These are phyloP conservation scores for Cyclostephanos tholiformis DNA, from an alignment of 108 stramenopile genomes.

Conservation along the genomic window DNA sequence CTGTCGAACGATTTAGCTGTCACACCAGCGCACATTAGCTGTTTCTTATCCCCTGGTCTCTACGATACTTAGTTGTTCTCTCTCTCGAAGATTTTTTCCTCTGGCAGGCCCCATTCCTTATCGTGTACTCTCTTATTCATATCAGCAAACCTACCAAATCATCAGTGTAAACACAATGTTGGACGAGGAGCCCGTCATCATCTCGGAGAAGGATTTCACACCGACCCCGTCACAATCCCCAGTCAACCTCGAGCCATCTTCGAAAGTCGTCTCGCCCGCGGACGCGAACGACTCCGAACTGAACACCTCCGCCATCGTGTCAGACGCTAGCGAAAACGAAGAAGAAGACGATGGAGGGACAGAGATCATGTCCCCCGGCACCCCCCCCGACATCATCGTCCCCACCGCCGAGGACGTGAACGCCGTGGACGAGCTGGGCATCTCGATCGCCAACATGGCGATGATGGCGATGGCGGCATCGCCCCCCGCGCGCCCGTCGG, in stretches of 20 bases:
- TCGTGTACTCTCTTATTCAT: no score
- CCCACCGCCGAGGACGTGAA: conserved; percentile 13
- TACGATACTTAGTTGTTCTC: no score
- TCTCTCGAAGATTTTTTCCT: no score
- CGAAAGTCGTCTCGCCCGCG: neutral
- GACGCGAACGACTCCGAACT: neutral
- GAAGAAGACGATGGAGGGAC: neutral
- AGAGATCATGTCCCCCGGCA: neutral
- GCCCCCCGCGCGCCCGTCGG: conserved; percentile 16
- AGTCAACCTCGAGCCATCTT: neutral
- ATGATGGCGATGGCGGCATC: neutral
- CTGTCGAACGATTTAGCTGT: no score
- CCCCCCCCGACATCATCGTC: conserved; percentile 5
- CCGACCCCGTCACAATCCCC: conserved; percentile 20
- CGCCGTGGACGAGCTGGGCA: conserved; percentile 22
- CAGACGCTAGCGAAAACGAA: neutral
- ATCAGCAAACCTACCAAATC: no score
- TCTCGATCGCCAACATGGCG: conserved; percentile 7
- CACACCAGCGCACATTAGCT: no score
- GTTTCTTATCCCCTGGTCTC: no score
- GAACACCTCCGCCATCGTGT: conserved; percentile 12
- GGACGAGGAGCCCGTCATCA: conserved; percentile 44
- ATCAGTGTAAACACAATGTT: no score
- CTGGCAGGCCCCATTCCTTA: no score
- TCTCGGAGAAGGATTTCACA: conserved; percentile 38